Base-by-base conservation (phyloP, 176 grass and related monocot species). In the Calamus simplicifolius region DNA sequence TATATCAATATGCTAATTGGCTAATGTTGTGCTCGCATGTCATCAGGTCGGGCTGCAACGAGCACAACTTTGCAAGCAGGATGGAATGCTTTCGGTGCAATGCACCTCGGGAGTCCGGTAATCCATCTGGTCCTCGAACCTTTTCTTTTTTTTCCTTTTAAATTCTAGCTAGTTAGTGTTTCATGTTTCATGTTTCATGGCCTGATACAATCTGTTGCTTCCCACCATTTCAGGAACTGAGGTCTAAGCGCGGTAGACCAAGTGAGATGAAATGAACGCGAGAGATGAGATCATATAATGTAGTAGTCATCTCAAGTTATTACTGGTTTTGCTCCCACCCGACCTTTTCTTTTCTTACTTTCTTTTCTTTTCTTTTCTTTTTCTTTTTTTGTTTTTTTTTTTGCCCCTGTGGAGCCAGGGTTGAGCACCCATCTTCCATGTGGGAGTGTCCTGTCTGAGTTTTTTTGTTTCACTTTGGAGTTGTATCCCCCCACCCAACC, bases 51-150 rank as follows among this genome's bases (percentile, higher is more conserved):
- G 67, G 67, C 16, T 69, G 67, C 67, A 69, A 69, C 54, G 67
- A 69, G 54, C 67, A 69, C 67, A 69, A 69, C 67, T 69, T 69
- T 57, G 67, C 67, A 4, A 69, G 67, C 67, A 57, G 67, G 51
- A 69, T 69, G 67, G 67, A 69, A 27, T 69, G 67, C 54, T 69
- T 69, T 43, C 52, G 67, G 29, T 69, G 67, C 67, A 69, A 49
- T 49, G 67, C 67, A 58, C 67, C 67, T n/a, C 54, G 67, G 21
- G 67, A 69, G 18, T 49, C 67, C 27, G 67, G 67, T 69, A 58
- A 56, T 63, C 18, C 8, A 13, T 13, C 35, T 43, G 8, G 28
- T 4, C 28, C 4, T 19, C 10, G 19, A 65, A 51, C 27, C 19
- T 5, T 54, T 1, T 4, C 66, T 29, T 5, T n/a, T 31, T 31